Base-by-base conservation (phyloP, 108 stramenopile genomes). In the Cyclotella distinguenda region DNA sequence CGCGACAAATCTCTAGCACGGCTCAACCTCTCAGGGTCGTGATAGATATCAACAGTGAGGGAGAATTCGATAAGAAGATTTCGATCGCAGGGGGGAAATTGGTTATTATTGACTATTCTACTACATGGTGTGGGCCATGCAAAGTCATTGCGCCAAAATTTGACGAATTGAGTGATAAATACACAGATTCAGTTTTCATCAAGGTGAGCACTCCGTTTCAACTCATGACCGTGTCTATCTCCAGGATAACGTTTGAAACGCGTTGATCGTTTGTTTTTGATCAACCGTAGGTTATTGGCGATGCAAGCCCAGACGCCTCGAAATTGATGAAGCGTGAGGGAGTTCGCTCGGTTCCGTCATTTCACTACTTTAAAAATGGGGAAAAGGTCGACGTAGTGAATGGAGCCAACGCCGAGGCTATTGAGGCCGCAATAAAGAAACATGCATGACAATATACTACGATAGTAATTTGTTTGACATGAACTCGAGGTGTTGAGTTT, bases 101-200 rank as follows among this genome's bases (percentile, higher is more conserved):
- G n/a, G 82, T 97, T 23, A 83, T 97, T 35, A 87, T 97, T 30
- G 97, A 97, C 70, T 97, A 95, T 75, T 87, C 89, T 33, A 95
- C 97, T 19, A 95, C 97, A 7, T 97, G 97, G 97, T 97, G 97
- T 70, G 97, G 97, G 19, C 97, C 97, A 22, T 97, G 97, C 84
- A 95, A 96, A 80, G 79, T 84, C 21, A 93, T 93, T 68, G 91
- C 91, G 21, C 86, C 89, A 26, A 90, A 89, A 58, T 93, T 90
- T 79, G 92, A 85, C 46, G 89, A 93, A 63, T 67, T 93, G 58
- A 87, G 86, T 42, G 84, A 90, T 6, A 83, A 85, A 62, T 93
- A 93, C 68, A 66, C 89, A 9, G 86, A 87, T 67, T 84, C 89
- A 25, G 77, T 89, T 19, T 93, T 93, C 39, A 79, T 93, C 40